These are phyloP conservation scores for Fusarium humuli DNA, from an alignment of 2,329 filamentous ascomycete genomes.

Conservation along the genomic window DNA sequence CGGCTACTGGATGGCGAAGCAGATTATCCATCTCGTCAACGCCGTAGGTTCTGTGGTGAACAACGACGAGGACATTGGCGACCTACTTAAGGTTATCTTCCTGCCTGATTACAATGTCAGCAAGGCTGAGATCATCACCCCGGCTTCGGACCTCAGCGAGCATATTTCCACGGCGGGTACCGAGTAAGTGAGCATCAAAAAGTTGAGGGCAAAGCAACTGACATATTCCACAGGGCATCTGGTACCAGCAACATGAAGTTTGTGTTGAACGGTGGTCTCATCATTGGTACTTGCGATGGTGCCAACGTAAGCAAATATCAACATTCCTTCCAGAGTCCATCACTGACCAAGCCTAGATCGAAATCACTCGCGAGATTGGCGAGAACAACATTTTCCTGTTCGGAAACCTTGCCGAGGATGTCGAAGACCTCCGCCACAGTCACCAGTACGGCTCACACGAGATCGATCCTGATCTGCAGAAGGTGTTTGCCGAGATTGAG, in stretches of 20 bases:
- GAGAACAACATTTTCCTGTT: constrained; percentile 99
- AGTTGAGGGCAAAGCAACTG: background rate
- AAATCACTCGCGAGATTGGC: constrained; percentile 96
- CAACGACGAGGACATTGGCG: constrained; percentile 89
- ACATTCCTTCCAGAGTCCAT: background rate
- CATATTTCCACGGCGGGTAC: constrained; percentile 99
- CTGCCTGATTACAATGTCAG: constrained; percentile 99
- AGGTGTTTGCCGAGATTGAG: constrained; percentile 88
- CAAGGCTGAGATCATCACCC: constrained; percentile 97
- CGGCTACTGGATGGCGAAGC: constrained; percentile 99
- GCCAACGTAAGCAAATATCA: constrained; percentile 69
- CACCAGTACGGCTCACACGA: constrained; percentile 86
- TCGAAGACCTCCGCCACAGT: constrained; percentile 91
- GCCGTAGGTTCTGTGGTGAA: constrained; percentile 91
- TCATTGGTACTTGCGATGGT: constrained; percentile 97
- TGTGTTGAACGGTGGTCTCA: constrained; percentile 94
- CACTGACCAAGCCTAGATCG: constrained; percentile 63
- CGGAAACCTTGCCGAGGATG: constrained; percentile 93
- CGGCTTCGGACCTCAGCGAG: constrained; percentile 95
- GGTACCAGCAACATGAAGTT: constrained; percentile 99
- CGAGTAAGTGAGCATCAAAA: constrained; percentile 65
- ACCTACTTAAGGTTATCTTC: constrained; percentile 96
- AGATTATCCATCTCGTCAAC: constrained; percentile 97
- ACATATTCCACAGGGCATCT: constrained; percentile 59
- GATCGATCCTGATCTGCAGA: constrained; percentile 79